Evolutionary conservation across 2,329 filamentous ascomycete genomes (phyloP), one percentile per base, ranked within the genome.

Genomic region (Magnaporthiopsis incrustans): DNA sequence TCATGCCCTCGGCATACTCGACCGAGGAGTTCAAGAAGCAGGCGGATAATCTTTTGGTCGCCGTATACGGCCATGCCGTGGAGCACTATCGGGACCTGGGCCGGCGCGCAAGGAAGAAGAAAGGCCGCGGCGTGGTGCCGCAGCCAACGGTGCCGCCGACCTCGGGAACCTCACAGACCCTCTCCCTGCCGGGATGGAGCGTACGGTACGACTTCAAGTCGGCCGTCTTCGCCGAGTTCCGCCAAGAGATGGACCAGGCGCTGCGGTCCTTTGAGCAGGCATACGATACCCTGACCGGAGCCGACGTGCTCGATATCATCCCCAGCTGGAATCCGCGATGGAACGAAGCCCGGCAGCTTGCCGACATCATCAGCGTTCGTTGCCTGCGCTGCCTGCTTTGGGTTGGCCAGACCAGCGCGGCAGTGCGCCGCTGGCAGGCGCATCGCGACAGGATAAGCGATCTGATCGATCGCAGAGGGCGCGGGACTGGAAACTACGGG

Each of bases 11-110:
- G 0, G 86, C 89, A 69, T 86, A 88, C 10, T 89, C 91, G 5
- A 78, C 82, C 3, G 82, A 85, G 1, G 92, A 96, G 71, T 77
- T 96, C 27, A 83, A 86, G 66, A 85, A 87, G 10, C 92, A 94
- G 68, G 86, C 89, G 0, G 86, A 89, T 64, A 89, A 85, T 62
- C 84, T 96, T 57, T 80, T 97, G 60, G 80, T 85, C 2, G 84
- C 88, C 1, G 75, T 97, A 59, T 92, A 94, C 66, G 85, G 88
- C 1, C 81, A 87, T 26, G 87, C 91, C 26, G 79, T 94, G 59
- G 95, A 99, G 70, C 97, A 97, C 75, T 98, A 98, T 74, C 84
- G 93, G 59, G 94, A 99, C 70, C 82, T 98, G 15, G 92, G 92
- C n/a, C 93, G 96, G 66, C 94, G 97, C 78, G 84, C 90, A 12